Conservation (phyloP, 371 early-diverging fungal genomes). For the Lichtheimia hyalospora region DNA sequence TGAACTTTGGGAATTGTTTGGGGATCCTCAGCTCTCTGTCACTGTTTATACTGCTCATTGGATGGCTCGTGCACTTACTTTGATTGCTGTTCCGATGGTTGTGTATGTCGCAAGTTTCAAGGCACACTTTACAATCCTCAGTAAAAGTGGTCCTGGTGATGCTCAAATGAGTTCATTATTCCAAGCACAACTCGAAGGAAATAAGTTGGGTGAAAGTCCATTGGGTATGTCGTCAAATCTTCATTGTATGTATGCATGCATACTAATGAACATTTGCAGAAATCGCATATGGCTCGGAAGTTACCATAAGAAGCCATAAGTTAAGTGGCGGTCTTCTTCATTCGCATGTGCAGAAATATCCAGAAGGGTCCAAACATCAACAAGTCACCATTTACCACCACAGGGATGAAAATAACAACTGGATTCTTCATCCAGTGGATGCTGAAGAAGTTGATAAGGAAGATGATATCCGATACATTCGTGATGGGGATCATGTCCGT, state of each 20-base stretch:
- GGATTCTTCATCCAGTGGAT: slow-evolving; percentile 57
- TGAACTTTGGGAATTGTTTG: slow-evolving; percentile 92
- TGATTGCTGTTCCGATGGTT: slow-evolving; percentile 85
- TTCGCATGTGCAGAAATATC: slow-evolving; percentile 94
- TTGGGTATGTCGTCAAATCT: slow-evolving; percentile 50
- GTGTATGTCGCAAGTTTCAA: slow-evolving; percentile 90
- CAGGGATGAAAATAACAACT: slow-evolving; percentile 97
- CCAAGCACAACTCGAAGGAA: slow-evolving; percentile 91
- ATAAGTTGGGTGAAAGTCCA: slow-evolving; percentile 75
- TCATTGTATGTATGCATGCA: not conserved
- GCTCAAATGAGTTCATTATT: slow-evolving; percentile 97
- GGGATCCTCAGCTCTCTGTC: slow-evolving; percentile 75
- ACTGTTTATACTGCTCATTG: slow-evolving; percentile 74
- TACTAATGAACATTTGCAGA: slow-evolving; percentile 46
- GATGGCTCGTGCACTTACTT: slow-evolving; percentile 70
- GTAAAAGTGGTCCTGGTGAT: slow-evolving; percentile 90
- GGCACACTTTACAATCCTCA: slow-evolving; percentile 91
- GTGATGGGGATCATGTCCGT: slow-evolving; percentile 81
- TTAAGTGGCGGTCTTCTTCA: slow-evolving; percentile 96
- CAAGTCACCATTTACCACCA: slow-evolving; percentile 78
- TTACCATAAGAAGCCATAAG: slow-evolving; percentile 85
- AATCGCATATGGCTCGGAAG: slow-evolving; percentile 87
- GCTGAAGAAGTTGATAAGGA: slow-evolving; percentile 2
- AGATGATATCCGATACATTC: slow-evolving; percentile 45
- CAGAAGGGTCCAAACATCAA: slow-evolving; percentile 60